Percentiles rank a stretch among this genome's conserved stretches.
phyloP scores from a whole-genome alignment of 495 filamentous ascomycete genomes.

The Lasiosphaeriaceae sp. region DNA sequence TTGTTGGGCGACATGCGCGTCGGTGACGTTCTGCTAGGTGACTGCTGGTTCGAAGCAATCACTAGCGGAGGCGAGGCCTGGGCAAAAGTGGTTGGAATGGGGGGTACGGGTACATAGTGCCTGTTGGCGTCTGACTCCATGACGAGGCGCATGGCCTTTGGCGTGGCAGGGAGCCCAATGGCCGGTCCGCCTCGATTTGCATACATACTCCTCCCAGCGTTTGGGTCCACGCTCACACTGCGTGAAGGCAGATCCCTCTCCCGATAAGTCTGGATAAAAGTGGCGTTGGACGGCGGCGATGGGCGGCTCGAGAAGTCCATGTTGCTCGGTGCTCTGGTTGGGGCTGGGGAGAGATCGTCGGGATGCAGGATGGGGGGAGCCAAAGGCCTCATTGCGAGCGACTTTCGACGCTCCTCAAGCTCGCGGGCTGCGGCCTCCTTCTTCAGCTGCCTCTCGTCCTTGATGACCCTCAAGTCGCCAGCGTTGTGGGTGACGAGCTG shows the following conservation, averaged over 20 bases:
- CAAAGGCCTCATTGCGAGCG: constrained; percentile 72
- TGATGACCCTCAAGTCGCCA: constrained; percentile 42
- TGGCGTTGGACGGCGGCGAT: constrained; percentile 26
- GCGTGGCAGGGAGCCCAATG: constrained; percentile 77
- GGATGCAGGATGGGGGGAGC: constrained; percentile 78
- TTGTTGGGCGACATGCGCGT: constrained; percentile 13
- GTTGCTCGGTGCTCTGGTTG: constrained; percentile 18
- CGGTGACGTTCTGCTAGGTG: constrained; percentile 3
- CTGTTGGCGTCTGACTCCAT: constrained; percentile 55
- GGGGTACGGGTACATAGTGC: constrained; percentile 60
- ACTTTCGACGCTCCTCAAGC: constrained; percentile 80
- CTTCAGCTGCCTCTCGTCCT: constrained; percentile 53
- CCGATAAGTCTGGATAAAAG: constrained; percentile 28
- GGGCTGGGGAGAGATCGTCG: constrained; percentile 51
- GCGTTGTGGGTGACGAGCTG: constrained; percentile 26
- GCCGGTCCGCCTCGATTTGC: constrained; percentile 42
- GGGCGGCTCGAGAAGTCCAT: background rate
- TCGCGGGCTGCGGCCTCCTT: constrained; percentile 80
- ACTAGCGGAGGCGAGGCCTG: constrained; percentile 23
- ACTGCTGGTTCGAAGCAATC: too few species aligned
- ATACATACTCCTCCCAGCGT: constrained; percentile 39
- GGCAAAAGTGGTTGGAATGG: constrained; percentile 54
- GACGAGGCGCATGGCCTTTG: constrained; percentile 77
- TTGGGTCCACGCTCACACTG: constrained; percentile 45
- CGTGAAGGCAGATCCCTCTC: constrained; percentile 38